Base-by-base conservation (phyloP, 768 basidiomycete species). In the Calocera viscosa region DNA sequence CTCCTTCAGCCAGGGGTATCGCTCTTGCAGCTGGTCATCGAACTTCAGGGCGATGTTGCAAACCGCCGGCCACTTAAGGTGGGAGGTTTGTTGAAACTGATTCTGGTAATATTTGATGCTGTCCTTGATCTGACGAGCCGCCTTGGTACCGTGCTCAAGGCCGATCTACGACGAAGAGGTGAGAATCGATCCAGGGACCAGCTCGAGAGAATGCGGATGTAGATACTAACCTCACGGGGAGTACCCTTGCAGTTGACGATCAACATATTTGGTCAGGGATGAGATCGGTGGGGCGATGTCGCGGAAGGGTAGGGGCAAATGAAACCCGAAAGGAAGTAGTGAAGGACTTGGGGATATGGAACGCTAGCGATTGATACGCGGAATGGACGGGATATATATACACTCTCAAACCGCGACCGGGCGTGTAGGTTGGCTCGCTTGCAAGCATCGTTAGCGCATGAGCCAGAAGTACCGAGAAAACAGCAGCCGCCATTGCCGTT, bases 181-280 rank as follows among this genome's bases (percentile, higher is more conserved):
- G 8, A 60, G 43, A 47, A 47, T 19, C 3, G 19, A 47, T 3
- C 8, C 24, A 47, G 30, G 53, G 16, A 60, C 30, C 26, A 47
- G 53, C 53, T 5, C 53, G 26, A 19, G 11, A 16, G 53, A 60
- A 32, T 38, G 14, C 14, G 14, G 14, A 38, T 38, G 7, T 38
- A 22, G 26, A 60, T 32, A 19, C 53, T 8, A 8, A 60, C 53
- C 26, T 60, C 53, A 19, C 53, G 53, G 14, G 53, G 53, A 32
- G 53, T 16, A 60, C 53, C 53, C 53, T 60, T 60, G 53, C 53
- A 60, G 53, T 60, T 60, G 53, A 60, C 19, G 53, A 60, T 26
- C 26, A 60, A 32, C 53, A 60, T 26, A 60, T 32, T 26, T 28
- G 24, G 24, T 12, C 8, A 49, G 24, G 30, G 11, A 19, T 30